Evolutionary conservation across 2,329 filamentous ascomycete genomes (phyloP).

Genomic region (Raffaelea deltoideospora): DNA sequence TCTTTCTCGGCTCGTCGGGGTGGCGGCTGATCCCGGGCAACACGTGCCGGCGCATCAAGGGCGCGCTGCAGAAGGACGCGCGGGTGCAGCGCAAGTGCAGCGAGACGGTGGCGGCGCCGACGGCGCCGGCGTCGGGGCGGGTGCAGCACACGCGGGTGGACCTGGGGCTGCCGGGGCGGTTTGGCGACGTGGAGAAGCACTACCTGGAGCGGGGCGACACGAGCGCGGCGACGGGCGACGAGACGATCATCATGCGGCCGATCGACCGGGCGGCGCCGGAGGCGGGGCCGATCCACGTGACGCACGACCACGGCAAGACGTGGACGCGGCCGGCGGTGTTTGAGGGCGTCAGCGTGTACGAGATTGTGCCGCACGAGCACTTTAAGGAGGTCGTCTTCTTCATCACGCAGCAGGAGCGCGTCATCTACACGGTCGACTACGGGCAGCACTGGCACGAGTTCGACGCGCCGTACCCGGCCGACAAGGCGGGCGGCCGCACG

Average conservation of each 20-base stretch:
- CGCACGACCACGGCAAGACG: slow-evolving; percentile 73
- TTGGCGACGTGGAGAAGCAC: slow-evolving; percentile 35
- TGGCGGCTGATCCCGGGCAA: slow-evolving; percentile 86
- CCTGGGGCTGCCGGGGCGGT: slow-evolving; percentile 42
- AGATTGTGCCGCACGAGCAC: slow-evolving; percentile 63
- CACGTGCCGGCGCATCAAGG: slow-evolving; percentile 46
- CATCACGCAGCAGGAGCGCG: slow-evolving; percentile 48
- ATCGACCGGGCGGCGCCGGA: slow-evolving; percentile 30
- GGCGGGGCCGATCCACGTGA: slow-evolving; percentile 51
- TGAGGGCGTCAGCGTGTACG: slow-evolving; percentile 51
- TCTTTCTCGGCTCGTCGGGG: slow-evolving; percentile 73
- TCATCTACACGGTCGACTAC: slow-evolving; percentile 71
- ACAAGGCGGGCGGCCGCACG: slow-evolving; percentile 18
- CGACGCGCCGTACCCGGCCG: slow-evolving; percentile 44
- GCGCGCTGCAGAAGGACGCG: slow-evolving; percentile 53
- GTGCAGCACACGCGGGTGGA: slow-evolving; percentile 41
- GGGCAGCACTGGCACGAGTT: slow-evolving; percentile 62
- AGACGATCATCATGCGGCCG: slow-evolving; percentile 49
- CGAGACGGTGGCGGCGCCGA: slow-evolving; percentile 35
- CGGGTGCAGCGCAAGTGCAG: slow-evolving; percentile 63
- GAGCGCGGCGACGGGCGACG: slow-evolving; percentile 45
- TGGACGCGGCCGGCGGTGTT: slow-evolving; percentile 55
- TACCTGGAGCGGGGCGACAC: slow-evolving; percentile 68
- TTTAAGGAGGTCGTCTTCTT: slow-evolving; percentile 81
- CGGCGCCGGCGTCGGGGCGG: slow-evolving; percentile 47